Conservation (phyloP, 768 basidiomycete species). For the Tulasnella sp. region DNA sequence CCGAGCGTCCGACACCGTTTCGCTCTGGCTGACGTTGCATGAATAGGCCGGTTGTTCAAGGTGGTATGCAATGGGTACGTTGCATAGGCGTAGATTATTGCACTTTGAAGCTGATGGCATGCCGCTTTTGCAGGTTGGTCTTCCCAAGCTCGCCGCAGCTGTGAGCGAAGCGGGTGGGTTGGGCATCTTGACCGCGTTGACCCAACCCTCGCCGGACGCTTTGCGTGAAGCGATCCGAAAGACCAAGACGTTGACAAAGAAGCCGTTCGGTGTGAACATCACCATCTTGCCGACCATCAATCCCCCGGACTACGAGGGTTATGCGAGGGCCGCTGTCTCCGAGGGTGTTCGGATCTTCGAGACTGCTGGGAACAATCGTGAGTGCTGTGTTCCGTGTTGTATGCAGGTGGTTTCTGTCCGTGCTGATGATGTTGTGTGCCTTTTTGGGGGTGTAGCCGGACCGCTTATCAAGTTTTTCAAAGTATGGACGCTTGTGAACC, state of each 20-base stretch:
- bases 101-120: not conserved
- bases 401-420: not conserved
- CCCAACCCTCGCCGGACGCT: slow-evolving; percentile 75
- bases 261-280: slow-evolving; percentile 49
- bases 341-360: slow-evolving; percentile 86
- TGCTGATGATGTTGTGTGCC: not conserved
- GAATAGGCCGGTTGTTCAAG: slow-evolving; percentile 57
- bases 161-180: slow-evolving; percentile 77
- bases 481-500: slow-evolving; percentile 11
- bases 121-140: slow-evolving; percentile 52
- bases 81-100: not conserved
- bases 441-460: slow-evolving; percentile 39
- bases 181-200: slow-evolving; percentile 41
- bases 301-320: slow-evolving; percentile 83
- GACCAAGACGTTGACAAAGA: slow-evolving; percentile 53
- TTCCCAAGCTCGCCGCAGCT: slow-evolving; percentile 61
- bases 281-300: slow-evolving; percentile 75
- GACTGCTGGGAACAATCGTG: slow-evolving; percentile 87
- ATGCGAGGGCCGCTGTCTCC: slow-evolving; percentile 67
- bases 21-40: not conserved
- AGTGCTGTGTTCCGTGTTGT: slow-evolving; percentile 20
- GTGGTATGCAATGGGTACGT: slow-evolving; percentile 83
- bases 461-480: slow-evolving; percentile 74
- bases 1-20: not conserved
- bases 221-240: slow-evolving; percentile 70